Evolutionary conservation across 805 yeast genomes (phyloP), one percentile per base, ranked within the genome.

Genomic region (Candida namnaoensis): DNA sequence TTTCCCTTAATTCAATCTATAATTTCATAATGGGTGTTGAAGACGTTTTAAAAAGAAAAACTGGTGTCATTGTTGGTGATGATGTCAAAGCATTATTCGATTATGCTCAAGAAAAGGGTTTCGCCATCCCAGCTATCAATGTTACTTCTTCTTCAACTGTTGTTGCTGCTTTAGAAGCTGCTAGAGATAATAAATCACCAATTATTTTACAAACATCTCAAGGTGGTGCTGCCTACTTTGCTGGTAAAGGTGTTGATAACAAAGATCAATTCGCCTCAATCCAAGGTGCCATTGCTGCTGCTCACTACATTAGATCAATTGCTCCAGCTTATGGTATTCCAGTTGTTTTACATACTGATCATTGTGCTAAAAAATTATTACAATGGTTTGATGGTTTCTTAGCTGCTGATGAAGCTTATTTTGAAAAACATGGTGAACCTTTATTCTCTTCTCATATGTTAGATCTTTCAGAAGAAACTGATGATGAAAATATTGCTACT

Each of bases 201-300:
- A 88, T 93, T 71, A 87, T 93, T 66, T 73, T 93, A 64, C 99
- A 93, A 74, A 80, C 91, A 56, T 91, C 98, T 47, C 88, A 93
- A 70, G 99, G 99, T 75, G 99, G 99, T 77, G 95, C 99, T 56
- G 98, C 98, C 51, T 93, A 80, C 87, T 93, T 93, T 66, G 99
- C 99, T 52, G 99, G 99, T 74, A 93, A 93, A 81, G 99, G 98
- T 74, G 88, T 93, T 56, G 76, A 78, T 66, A 93, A 93, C 85
- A 76, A 75, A 60, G 82, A 87, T 76, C 98, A 93, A 75, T 72
- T 73, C 60, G 99, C 98, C 47, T 83, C 98, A 49, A 86, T 93
- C 69, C 82, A 80, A 46, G 99, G 99, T 70, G 71, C 95, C 62
- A 65, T 93, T 62, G 96, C 99, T 58, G 98, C 97, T 62, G 99